Evolutionary conservation across 352 stramenopile species (phyloP), one percentile per base, ranked within the genome.

Genomic region (Blastocystis sp.): DNA sequence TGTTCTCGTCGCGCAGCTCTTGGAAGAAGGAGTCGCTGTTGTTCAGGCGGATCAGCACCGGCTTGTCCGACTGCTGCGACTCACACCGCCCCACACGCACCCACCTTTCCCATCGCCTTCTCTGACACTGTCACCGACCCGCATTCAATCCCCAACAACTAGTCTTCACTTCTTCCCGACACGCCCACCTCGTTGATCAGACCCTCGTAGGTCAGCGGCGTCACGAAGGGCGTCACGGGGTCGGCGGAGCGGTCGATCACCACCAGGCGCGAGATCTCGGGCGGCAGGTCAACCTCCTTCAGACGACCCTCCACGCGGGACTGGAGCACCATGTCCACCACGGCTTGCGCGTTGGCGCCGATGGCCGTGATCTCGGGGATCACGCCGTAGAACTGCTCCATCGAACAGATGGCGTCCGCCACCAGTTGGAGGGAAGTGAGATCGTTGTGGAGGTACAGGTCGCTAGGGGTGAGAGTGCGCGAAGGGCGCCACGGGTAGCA

Each of bases 1-100:
- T 52, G 60, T 88, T 88, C 21, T 88, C 45, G 60, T 88, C 78
- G 17, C 78, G 78, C 45, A 88, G 42, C 24, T 88, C 78, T 28
- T 79, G 64, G 78, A 88, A 88, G 64, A 88, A 88, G 2, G 17
- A 17, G 38, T 88, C 78, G 28, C 17, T 78, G 68, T 88, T 88
- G 38, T 88, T 88, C 68, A 88, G 45, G 11, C 64, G 64, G 1
- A 88, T 48, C 42, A 43, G 24, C 1, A 48, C 34, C 57, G 21
- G 28, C 45, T 84, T 84, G 45, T 84, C 74, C 17, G 24, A 24
- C 24, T 80, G 38, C n/a, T 21, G 10, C 65, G 63, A 6, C 7
- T 69, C 28, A 69, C 28, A 45, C 28, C 28, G 40, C 40, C 28
- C 40, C 28, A 14, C 28, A 7, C 28, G 0, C 28, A 14, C 40